Conservation (phyloP, 2,329 filamentous ascomycete species). For the Camptophora hylomeconis region DNA sequence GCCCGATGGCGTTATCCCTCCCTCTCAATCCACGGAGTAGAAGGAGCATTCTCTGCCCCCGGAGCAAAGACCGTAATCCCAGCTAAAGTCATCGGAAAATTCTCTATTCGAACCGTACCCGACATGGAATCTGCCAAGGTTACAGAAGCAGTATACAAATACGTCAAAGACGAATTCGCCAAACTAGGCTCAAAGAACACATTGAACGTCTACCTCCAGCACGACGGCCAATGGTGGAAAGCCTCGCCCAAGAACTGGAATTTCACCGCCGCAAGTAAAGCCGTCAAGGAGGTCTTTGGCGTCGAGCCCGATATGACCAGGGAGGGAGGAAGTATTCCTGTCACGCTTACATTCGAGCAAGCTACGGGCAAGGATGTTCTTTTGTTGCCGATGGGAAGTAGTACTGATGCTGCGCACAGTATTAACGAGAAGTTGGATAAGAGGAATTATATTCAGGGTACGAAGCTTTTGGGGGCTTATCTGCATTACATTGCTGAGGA, state of each 20-base stretch:
- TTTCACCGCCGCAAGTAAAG: slow-evolving; percentile 86
- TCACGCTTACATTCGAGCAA: slow-evolving; percentile 94
- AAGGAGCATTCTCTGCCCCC: slow-evolving; percentile 84
- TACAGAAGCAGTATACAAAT: slow-evolving; percentile 70
- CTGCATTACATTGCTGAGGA: slow-evolving; percentile 93
- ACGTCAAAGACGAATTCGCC: slow-evolving; percentile 71
- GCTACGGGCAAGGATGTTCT: slow-evolving; percentile 96
- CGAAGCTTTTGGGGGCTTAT: slow-evolving; percentile 88
- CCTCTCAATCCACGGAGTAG: slow-evolving; percentile 83
- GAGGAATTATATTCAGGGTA: slow-evolving; percentile 96
- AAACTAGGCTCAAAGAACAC: slow-evolving; percentile 88
- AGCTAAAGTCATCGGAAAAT: slow-evolving; percentile 95
- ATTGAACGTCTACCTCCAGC: slow-evolving; percentile 66
- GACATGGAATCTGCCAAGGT: slow-evolving; percentile 92
- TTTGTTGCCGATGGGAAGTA: slow-evolving; percentile 91
- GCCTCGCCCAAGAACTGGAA: slow-evolving; percentile 98
- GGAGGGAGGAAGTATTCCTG: slow-evolving; percentile 92
- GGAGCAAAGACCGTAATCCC: slow-evolving; percentile 98
- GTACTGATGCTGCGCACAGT: slow-evolving; percentile 89
- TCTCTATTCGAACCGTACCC: slow-evolving; percentile 93
- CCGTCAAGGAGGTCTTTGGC: slow-evolving; percentile 89
- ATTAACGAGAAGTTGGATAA: slow-evolving; percentile 98
- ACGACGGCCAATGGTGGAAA: slow-evolving; percentile 98
- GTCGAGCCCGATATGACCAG: slow-evolving; percentile 89
- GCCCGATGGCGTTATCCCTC: slow-evolving; percentile 91